Evolutionary conservation across 2,329 filamentous ascomycete genomes (phyloP), one percentile per base, ranked within the genome.

Genomic region (Clonostachys rhizophaga): DNA sequence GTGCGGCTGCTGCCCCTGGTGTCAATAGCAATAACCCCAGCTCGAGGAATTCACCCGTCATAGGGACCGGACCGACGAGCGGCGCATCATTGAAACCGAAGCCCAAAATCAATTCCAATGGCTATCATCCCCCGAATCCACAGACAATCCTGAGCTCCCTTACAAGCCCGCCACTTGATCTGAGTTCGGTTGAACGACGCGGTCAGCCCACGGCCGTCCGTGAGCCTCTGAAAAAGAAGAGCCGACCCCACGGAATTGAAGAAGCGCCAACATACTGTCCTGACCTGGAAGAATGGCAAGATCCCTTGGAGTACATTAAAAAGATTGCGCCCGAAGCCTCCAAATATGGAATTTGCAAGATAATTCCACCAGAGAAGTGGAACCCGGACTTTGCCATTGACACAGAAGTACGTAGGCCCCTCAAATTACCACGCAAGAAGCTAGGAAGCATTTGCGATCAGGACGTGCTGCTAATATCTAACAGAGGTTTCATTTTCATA

Each of bases 311-410:
- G 57, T 99, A 96, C 61, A 91, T 99, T 58, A 85, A 85, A 63
- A 96, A 92, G 67, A 96, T 99, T 55, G 77, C 85, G 1, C 84
- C 89, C 2, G 91, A 96, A 63, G 94, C 89, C 20, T 81, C 78
- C 54, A 83, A 91, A 58, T 97, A 88, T 67, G 94, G 94, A 44
- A 88, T 99, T 46, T 91, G 91, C 78, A 96, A 96, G 68, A 89
- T 99, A 52, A 88, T 99, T 48, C 94, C 94, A 6, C 94, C 94
- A 1, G 89, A 94, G 52, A 84, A 79, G 34, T 99, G 94, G 94
- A 92, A 95, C 59, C 94, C 94, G 8, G 79, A 90, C 14, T 97
- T 99, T 65, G 91, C 91, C 40, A 95, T 99, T 60, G 91, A 99
- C 63, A 97, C 92, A 18, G 91, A 96, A 83, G 92, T 96, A 55